Base-by-base conservation (phyloP, 768 basidiomycete genomes). In the Hemileccinum impolitum region DNA sequence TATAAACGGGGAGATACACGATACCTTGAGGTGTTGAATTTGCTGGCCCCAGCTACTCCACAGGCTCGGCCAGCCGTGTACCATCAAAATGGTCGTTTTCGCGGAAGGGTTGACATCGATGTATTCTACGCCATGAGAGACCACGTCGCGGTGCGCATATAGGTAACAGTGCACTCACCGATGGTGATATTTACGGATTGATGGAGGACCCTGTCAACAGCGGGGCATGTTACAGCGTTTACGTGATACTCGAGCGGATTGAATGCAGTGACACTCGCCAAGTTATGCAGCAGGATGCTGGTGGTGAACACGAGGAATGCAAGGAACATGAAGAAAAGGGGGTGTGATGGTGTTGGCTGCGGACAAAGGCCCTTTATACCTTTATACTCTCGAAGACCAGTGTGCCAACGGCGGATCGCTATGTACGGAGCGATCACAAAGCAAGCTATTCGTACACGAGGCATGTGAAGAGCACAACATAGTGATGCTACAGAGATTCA, bases 21-120 rank as follows among this genome's bases (percentile, higher is more conserved):
- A 28, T 54, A 78, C 86, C 70, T 82, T 64, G 62, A 89, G 83
- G 51, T 79, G 76, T 43, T 79, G 68, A 15, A 90, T 87, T 60
- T 90, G 87, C 28, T 75, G 76, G 31, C 81, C 75, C 87, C 87
- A 90, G 17, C 76, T 78, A 46, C 80, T 83, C 87, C 87, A 90
- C 4, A 88, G 63, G 54, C 81, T 76, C 1, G 87, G 87, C 87
- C 87, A 90, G 4, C 87, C 87, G 56, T 90, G 87, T 0, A 89
- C 80, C 74, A 90, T 75, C 26, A 90, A 41, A 3, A 89, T 66
- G 0, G 81, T 78, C 13, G 65, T 71, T 23, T 75, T 63, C 3
- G 78, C 78, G 0, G 49, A 53, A 10, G 81, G 73, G 52, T 87
- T 86, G 50, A 87, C 59, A 35, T 88, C 76, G 19, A 81, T 75